These are phyloP conservation scores for Candida broadrunensis DNA, from an alignment of 805 yeast species.

Conservation along the genomic window DNA sequence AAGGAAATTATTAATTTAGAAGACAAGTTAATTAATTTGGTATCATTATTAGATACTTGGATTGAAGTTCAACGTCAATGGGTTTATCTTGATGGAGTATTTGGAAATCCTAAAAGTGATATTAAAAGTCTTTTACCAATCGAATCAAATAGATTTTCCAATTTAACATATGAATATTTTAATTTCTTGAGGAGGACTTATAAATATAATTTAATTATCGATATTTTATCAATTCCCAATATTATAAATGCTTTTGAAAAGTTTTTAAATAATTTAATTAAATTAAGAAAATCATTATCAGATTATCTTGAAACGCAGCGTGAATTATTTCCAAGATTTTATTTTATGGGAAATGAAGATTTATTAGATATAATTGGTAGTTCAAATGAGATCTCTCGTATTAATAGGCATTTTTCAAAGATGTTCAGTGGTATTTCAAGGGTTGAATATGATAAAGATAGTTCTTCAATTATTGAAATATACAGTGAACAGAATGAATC, in stretches of 20 bases:
- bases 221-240: slow-evolving; percentile 49
- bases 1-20: slow-evolving; percentile 56
- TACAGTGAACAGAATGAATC: slow-evolving; percentile 66
- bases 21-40: slow-evolving; percentile 48
- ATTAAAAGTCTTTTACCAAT: slow-evolving; percentile 62
- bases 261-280: slow-evolving; percentile 51
- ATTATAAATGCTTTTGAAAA: slow-evolving; percentile 46
- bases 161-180: slow-evolving; percentile 60
- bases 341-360: slow-evolving; percentile 89
- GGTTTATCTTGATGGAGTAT: slow-evolving; percentile 80
- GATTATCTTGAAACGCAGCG: slow-evolving; percentile 83
- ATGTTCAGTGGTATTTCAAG: slow-evolving; percentile 66
- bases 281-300: slow-evolving; percentile 61
- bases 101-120: slow-evolving; percentile 53
- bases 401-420: slow-evolving; percentile 62
- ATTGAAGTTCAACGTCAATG: slow-evolving; percentile 85
- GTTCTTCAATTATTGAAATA: slow-evolving; percentile 42
- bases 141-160: slow-evolving; percentile 66
- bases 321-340: slow-evolving; percentile 73
- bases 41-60: slow-evolving; percentile 63
- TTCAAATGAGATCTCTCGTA: slow-evolving; percentile 39
- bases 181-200: slow-evolving; percentile 47
- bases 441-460: slow-evolving; percentile 32
- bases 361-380: slow-evolving; percentile 78
- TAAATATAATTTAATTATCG: slow-evolving; percentile 51